Conservation (phyloP, 2,329 filamentous ascomycete genomes). For the Triangularia setosa region DNA sequence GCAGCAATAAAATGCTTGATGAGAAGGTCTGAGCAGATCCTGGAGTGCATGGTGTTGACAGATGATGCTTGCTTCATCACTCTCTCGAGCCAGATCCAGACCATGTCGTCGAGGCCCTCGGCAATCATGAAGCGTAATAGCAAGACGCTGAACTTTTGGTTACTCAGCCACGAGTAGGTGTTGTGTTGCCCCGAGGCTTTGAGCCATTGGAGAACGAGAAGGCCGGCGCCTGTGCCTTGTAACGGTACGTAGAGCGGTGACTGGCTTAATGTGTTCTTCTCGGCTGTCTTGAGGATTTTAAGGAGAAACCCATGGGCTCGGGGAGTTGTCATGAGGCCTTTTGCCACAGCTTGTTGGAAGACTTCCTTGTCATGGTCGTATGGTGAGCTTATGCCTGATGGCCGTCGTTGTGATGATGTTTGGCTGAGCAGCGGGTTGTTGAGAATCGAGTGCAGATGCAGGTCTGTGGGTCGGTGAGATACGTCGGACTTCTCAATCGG, state of each 20-base stretch:
- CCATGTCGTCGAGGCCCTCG: conserved; percentile 48
- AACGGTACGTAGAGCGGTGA: conserved; percentile 25
- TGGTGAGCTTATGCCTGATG: conserved; percentile 12
- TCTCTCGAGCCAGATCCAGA: conserved; percentile 51
- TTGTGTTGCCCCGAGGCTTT: conserved; percentile 46
- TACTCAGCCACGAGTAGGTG: conserved; percentile 41
- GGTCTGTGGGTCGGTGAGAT: conserved; percentile 40
- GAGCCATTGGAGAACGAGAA: conserved; percentile 52
- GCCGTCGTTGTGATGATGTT: conserved; percentile 29
- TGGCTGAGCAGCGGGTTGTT: conserved; percentile 53
- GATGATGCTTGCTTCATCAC: conserved; percentile 29
- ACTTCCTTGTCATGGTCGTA: conserved; percentile 47
- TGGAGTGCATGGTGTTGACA: neutral
- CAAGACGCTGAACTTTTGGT: conserved; percentile 33
- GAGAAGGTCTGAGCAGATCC: conserved; percentile 27
- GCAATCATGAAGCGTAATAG: conserved; percentile 50
- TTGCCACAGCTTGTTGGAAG: conserved; percentile 53
- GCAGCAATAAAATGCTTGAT: conserved; percentile 39
- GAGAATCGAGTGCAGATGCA: conserved; percentile 54
- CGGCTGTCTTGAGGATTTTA: conserved; percentile 42
- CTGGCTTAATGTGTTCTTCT: neutral
- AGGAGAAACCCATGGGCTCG: conserved; percentile 53
- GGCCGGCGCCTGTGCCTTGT: conserved; percentile 42
- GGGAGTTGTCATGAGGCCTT: conserved; percentile 52
- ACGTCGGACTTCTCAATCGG: neutral